Percentiles rank a stretch among this genome's conserved stretches.
Conservation (phyloP, 2,329 filamentous ascomycete species). For the Trichoderma brevicompactum region DNA sequence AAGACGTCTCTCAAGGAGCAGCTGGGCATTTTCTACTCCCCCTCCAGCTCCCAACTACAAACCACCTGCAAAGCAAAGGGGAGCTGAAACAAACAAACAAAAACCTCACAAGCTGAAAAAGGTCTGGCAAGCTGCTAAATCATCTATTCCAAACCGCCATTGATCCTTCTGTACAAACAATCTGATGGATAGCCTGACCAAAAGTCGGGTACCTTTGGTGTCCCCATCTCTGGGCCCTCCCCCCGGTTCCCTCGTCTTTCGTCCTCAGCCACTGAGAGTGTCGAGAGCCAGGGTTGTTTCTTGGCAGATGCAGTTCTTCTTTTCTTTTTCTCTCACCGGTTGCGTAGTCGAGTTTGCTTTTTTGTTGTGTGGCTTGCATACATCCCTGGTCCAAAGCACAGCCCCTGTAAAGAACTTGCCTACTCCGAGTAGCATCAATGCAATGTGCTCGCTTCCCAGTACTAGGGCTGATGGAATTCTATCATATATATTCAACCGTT, state of each 20-base stretch:
- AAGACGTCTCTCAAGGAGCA: too few species aligned
- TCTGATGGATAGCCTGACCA: neutral
- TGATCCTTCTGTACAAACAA: neutral
- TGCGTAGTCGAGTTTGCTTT: neutral
- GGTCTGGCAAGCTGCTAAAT: neutral
- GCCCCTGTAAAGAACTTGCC: neutral
- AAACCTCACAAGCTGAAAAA: neutral
- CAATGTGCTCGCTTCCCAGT: too few species aligned
- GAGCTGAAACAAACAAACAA: neutral
- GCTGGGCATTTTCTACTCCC: neutral
- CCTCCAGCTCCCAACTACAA: neutral
- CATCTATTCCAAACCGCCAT: neutral
- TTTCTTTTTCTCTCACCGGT: neutral
- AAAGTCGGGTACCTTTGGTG: neutral
- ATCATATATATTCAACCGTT: too few species aligned
- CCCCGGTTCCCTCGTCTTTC: neutral
- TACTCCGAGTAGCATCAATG: too few species aligned
- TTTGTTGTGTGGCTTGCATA: slow-evolving; percentile 20
- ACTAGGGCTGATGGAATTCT: too few species aligned
- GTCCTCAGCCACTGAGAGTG: neutral
- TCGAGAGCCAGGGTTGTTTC: neutral
- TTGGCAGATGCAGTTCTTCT: neutral
- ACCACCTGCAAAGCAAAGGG: neutral
- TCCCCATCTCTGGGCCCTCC: neutral
- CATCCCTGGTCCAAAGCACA: neutral